Base-by-base conservation (phyloP, 192 early-diverging fungal species). In the Backusella parvicylindrica region DNA sequence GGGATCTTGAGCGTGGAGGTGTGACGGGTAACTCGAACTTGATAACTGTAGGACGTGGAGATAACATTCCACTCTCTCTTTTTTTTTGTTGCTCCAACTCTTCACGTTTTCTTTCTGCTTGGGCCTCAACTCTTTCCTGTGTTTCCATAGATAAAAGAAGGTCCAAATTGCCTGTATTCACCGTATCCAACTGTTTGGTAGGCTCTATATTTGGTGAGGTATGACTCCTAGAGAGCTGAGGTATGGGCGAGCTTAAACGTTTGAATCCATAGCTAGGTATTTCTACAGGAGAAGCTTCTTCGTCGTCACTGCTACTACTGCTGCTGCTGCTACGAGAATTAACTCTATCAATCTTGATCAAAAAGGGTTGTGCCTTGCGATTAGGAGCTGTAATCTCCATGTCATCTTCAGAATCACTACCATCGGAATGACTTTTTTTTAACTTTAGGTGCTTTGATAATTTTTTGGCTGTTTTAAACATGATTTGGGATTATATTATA, bases 11-110 rank as follows among this genome's bases (percentile, higher is more conserved):
- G 18, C 79, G 65, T 50, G 72, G 66, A 3, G 75, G 75, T 4
- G 79, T 81, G 56, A 65, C 79, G n/a, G 79, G 79, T 23, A 81
- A 49, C 23, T 70, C 75, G 31, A 81, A 81, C 31, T 76, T 81
- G 6, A 81, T 72, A 13, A 60, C 50, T 4, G 71, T 71, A 13
- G 75, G 79, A 3, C 79, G 75, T 12, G 75, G 79, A 9, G 53
- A 26, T 12, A 75, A 28, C 11, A 60, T 13, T 13, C n/a, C 53
- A 60, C 11, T 60, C 0, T 13, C 53, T 28, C 28, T 23, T 9
- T 75, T 64, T 75, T 78, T 69, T 71, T 72, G 50, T 68, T 73
- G 16, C 77, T 64, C 26, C 77, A 49, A 30, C 35, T 35, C 36
- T 56, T 41, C 41, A 30, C 69, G 70, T 12, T 53, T 78, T 15